These are phyloP conservation scores for Eimeria falciformis DNA, from an alignment of 169 alveolate genomes.

Conservation along the genomic window DNA sequence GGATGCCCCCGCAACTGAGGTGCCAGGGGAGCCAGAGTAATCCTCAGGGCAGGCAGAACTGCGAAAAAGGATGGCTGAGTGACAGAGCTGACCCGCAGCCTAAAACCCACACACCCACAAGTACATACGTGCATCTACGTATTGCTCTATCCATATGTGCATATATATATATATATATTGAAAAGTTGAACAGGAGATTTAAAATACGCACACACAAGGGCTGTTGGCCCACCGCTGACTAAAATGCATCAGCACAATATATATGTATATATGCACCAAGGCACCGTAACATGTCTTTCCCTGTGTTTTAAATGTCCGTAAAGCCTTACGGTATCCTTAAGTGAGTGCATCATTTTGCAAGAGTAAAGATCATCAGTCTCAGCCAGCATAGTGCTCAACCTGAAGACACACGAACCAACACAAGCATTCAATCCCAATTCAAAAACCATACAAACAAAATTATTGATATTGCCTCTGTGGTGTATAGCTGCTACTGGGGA, in stretches of 20 bases:
- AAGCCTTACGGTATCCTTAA: neutral
- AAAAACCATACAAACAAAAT: too few species aligned
- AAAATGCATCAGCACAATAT: too few species aligned
- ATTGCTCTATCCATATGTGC: neutral
- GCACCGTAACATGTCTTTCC: too few species aligned
- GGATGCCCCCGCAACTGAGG: neutral
- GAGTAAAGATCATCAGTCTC: neutral
- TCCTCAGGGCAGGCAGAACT: neutral
- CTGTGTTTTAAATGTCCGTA: too few species aligned
- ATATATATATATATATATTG: too few species aligned
- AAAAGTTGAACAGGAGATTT: too few species aligned
- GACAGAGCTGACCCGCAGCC: constrained; percentile 18
- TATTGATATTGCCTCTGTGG: neutral
- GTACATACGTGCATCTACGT: neutral
- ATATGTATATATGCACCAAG: too few species aligned
- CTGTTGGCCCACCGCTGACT: too few species aligned
- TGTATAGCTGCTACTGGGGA: neutral
- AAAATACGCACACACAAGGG: too few species aligned
- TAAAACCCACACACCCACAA: constrained; percentile 14
- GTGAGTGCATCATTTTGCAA: neutral
- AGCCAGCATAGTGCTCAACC: neutral
- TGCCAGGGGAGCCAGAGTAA: neutral
- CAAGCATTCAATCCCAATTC: neutral
- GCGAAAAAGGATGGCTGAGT: neutral
- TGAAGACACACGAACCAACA: neutral